Base-by-base conservation (phyloP, 495 filamentous ascomycete species). In the Aspergillus haitiensis region DNA sequence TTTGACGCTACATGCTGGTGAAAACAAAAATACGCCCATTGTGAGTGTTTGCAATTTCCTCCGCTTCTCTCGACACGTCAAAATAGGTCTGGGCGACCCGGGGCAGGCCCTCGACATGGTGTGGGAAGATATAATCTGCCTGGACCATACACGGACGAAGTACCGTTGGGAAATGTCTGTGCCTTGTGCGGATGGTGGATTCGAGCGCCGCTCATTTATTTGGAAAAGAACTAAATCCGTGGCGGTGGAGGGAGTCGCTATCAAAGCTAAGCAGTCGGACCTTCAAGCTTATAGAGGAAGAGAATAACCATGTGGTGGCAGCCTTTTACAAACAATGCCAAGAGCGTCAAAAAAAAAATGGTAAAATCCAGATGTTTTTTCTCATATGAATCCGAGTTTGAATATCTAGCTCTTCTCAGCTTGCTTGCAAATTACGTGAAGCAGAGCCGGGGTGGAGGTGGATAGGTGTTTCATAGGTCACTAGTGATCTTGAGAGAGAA, bases 191-290 rank as follows among this genome's bases (percentile, higher is more conserved):
- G 10, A 47, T 34, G 56, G 58, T 0, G 31, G 57, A 7, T 37
- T 31, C 2, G 54, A 60, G 18, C 59, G 62, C 21, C 63, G 55
- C n/a, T 61, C 59, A 6, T 75, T 74, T 39, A 52, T 70, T 13
- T 78, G 75, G 75, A 72, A 73, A 52, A 40, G 60, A 33, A 78
- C 72, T 8, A 67, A 67, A 32, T 52, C 58, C n/a, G 64, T 71
- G 12, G 70, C 66, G 5, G 52, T 55, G 7, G 64, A 60, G 6
- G 62, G 63, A 53, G 6, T 58, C 46, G 34, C 55, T 58, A 10
- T 54, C 45, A 10, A 40, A 42, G 16, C 50, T 63, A 16, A 61
- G 59, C 13, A 35, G 27, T 8, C 64, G 61, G 27, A 70, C 67
- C 21, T 62, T 64, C 49, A 76, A 78, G 49, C 56, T 75, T 11